Base-by-base conservation (phyloP, 23 red algal genomes). In the Gracilaria caudata region DNA sequence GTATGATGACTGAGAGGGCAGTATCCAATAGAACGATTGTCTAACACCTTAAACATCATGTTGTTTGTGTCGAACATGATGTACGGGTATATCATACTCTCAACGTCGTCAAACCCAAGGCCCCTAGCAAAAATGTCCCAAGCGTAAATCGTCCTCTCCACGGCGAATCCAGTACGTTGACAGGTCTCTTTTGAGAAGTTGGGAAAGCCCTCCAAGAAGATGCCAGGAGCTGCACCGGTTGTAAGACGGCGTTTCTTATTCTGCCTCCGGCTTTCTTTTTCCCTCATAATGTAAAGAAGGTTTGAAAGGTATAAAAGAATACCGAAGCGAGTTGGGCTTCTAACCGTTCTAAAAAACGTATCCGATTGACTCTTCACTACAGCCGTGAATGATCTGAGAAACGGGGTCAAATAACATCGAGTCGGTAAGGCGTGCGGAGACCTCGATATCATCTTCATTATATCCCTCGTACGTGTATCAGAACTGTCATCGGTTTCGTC, bases 91-190 rank as follows among this genome's bases (percentile, higher is more conserved):
- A 73, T 16, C 68, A 73, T 73, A 73, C 28, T 25, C 68, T 73
- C 68, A 35, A 73, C 68, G 28, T 39, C 43, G 21, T 40, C 43
- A 30, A 49, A 73, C 2, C 68, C 68, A 35, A 73, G 68, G 30
- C 21, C 39, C 68, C n/a, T 73, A 45, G 68, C 68, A 73, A 73
- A 73, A 23, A 73, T 73, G 34, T 73, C 43, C 68, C 68, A 73
- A 23, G 21, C 68, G 21, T 73, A 49, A 29, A 40, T 23, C 21
- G 43, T 49, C 68, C 43, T 73, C 28, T 73, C 39, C 68, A 73
- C 68, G 34, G 34, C 30, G 43, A 45, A 43, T 39, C 68, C 68
- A 49, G 43, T 73, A 25, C 68, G 68, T 49, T 73, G 68, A 30
- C 68, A 73, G 21, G 37, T 73, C 21, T 73, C 57, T 23, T 60